Percentiles rank a stretch among this genome's conserved stretches.
phyloP scores from a whole-genome alignment of 306 rosid genomes.

The Prinsepia uniflora region DNA sequence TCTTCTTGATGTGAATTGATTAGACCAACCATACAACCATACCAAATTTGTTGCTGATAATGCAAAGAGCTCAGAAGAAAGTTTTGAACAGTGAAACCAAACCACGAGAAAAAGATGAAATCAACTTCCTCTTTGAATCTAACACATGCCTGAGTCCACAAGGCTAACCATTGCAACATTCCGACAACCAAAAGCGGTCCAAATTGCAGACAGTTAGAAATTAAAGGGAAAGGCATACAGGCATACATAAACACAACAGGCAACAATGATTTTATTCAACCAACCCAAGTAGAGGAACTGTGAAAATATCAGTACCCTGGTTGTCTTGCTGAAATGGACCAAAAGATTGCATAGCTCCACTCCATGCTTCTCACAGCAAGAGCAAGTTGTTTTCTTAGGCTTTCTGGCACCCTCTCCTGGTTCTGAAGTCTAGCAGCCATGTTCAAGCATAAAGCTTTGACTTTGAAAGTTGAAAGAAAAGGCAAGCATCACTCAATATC shows the following conservation, averaged over 20 bases:
- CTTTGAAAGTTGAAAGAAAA: constrained; percentile 8
- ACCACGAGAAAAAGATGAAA: background rate
- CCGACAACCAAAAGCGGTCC: constrained; percentile 2
- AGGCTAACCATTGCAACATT: background rate
- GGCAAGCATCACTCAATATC: constrained; percentile 3
- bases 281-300: constrained; percentile 2
- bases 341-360: constrained; percentile 83
- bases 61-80: too few relatives aligned
- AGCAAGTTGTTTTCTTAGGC: constrained; percentile 66
- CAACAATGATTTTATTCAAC: background rate
- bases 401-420: constrained; percentile 41
- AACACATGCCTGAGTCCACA: constrained; percentile 11
- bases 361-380: constrained; percentile 75
- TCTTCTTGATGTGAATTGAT: constrained; percentile 1
- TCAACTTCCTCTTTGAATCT: background rate
- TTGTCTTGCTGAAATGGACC: constrained; percentile 56
- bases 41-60: background rate
- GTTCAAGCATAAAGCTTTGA: constrained; percentile 26
- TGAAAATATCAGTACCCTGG: constrained; percentile 45
- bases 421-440: constrained; percentile 29
- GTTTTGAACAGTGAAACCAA: too few relatives aligned
- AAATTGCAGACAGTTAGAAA: constrained; percentile 14
- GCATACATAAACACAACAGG: background rate
- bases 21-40: too few relatives aligned
- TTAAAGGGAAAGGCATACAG: background rate